A percentile compares a stretch with the other conserved stretches of the same genome.
Conservation (phyloP, 2,329 filamentous ascomycete genomes). For the Sarocladium kiliense region DNA sequence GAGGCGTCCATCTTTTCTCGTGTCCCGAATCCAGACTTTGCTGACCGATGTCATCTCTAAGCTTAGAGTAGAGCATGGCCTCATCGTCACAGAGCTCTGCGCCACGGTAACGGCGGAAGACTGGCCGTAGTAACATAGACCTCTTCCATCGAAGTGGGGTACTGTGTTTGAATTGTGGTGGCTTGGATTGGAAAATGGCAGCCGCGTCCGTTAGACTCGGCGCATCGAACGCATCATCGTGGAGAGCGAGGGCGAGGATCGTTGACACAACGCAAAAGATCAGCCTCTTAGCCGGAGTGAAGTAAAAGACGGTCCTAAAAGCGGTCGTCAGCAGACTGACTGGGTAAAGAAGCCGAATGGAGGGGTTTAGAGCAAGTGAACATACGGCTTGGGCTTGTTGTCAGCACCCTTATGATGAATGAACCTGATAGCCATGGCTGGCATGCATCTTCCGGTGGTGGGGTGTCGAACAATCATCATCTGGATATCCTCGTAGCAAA, state of each 20-base stretch:
- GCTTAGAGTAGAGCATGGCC: constrained; percentile 17
- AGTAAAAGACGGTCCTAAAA: constrained; percentile 23
- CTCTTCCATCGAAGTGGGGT: constrained; percentile 18
- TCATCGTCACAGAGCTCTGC: constrained; percentile 11
- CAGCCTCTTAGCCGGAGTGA: constrained; percentile 19
- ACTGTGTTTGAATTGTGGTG: constrained; percentile 10
- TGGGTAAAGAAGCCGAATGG: neutral
- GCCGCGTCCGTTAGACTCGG: constrained; percentile 16
- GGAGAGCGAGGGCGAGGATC: constrained; percentile 20
- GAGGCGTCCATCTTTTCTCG: constrained; percentile 11
- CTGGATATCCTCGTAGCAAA: constrained; percentile 25
- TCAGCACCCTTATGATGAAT: constrained; percentile 24
- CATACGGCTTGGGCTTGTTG: constrained; percentile 23
- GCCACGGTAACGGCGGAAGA: constrained; percentile 14
- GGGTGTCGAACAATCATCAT: constrained; percentile 23
- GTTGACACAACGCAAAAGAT: constrained; percentile 21
- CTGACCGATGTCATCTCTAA: constrained; percentile 18
- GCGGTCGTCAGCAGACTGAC: constrained; percentile 9
- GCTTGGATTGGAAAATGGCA: neutral
- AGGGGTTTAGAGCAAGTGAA: constrained; percentile 7
- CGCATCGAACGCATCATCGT: constrained; percentile 19
- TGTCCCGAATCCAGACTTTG: constrained; percentile 17
- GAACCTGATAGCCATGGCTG: constrained; percentile 24
- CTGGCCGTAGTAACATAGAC: constrained; percentile 16
- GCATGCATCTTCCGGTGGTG: constrained; percentile 14